Percentiles rank a stretch among this genome's conserved stretches.
These are phyloP conservation scores for Lachancea nothofagi DNA, from an alignment of 805 yeast species.

Conservation along the genomic window DNA sequence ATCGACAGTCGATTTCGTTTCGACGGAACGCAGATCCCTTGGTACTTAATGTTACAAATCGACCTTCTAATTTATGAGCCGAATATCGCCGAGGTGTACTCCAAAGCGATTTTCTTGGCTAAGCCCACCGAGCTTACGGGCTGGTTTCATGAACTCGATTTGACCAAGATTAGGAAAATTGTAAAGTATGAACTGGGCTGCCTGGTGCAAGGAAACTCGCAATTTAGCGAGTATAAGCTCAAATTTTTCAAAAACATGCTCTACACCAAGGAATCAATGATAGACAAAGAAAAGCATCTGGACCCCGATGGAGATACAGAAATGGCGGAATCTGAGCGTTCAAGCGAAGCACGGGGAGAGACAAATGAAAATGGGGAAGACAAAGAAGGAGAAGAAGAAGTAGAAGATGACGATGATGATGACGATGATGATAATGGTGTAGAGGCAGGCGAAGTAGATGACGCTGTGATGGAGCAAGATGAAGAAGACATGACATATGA, in stretches of 20 bases:
- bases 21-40: conserved; percentile 66
- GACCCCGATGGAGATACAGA: conserved; percentile 29
- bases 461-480: conserved; percentile 29
- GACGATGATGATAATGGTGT: conserved; percentile 31
- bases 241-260: conserved; percentile 39
- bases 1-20: conserved; percentile 52
- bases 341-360: conserved; percentile 8
- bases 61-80: conserved; percentile 68
- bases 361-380: conserved; percentile 5
- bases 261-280: conserved; percentile 36
- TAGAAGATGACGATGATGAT: conserved; percentile 16
- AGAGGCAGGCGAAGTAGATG: conserved; percentile 31
- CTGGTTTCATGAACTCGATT: conserved; percentile 64
- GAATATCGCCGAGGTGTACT: conserved; percentile 44
- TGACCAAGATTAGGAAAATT: conserved; percentile 61
- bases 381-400: conserved; percentile 1
- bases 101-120: conserved; percentile 49
- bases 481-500: conserved; percentile 30
- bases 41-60: conserved; percentile 66
- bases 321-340: conserved; percentile 14
- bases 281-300: conserved; percentile 22
- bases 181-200: conserved; percentile 67
- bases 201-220: conserved; percentile 46
- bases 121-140: conserved; percentile 44
- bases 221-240: conserved; percentile 38